Evolutionary conservation across 2,329 filamentous ascomycete species (phyloP).

Genomic region (Aureobasidium uvarum): DNA sequence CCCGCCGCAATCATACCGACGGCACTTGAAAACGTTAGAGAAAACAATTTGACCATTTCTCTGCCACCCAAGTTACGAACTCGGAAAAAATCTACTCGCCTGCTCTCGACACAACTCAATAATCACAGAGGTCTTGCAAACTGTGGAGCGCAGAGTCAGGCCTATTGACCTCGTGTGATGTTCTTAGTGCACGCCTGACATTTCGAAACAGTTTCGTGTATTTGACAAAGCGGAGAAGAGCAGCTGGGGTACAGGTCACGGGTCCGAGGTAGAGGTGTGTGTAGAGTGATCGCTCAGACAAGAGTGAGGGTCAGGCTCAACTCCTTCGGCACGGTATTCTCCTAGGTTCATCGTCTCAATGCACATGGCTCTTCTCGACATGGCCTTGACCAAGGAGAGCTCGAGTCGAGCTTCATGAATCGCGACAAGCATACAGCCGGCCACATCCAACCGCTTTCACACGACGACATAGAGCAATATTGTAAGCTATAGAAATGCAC

Average conservation of each 20-base stretch:
- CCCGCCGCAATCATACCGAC: constrained; percentile 22
- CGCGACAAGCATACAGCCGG: background rate
- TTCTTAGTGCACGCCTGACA: background rate
- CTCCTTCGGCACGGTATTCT: background rate
- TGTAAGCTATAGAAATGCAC: background rate
- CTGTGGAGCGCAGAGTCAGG: background rate
- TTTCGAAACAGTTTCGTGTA: background rate
- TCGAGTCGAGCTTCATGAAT: no score
- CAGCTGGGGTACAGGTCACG: background rate
- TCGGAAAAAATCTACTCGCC: background rate
- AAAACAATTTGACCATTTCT: constrained; percentile 8
- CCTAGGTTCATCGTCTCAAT: background rate
- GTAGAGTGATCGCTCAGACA: background rate
- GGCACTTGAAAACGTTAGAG: background rate
- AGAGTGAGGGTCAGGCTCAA: background rate
- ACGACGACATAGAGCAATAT: background rate
- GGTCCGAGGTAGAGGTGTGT: background rate
- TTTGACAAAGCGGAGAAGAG: background rate
- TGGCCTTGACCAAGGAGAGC: background rate
- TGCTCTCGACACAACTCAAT: background rate
- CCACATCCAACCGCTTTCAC: background rate
- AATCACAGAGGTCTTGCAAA: background rate
- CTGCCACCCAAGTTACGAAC: background rate
- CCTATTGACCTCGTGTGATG: background rate
- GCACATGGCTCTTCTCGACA: background rate